Evolutionary conservation across 2,329 filamentous ascomycete genomes (phyloP), one percentile per base, ranked within the genome.

Genomic region (Nothophoma quercina): DNA sequence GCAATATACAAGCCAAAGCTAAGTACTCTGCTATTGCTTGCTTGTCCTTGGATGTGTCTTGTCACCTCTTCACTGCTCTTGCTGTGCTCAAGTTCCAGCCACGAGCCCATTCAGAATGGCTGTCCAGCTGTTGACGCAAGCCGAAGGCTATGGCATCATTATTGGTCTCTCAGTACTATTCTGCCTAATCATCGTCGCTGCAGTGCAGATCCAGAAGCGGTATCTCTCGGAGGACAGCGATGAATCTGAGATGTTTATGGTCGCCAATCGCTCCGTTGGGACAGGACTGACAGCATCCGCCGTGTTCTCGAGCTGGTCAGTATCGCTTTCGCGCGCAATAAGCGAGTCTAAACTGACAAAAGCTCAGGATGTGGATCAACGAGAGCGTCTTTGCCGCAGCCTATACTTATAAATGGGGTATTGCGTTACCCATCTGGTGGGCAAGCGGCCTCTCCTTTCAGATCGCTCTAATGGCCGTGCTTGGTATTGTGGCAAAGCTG

Each of bases 321-420:
- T 47, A 10, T 10, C 7, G 5, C 7, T 3, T 5, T 2, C n/a
- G n/a, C n/a, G 7, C n/a, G 7, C 1, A 9, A 19, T 9, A 4
- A 2, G 1, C 2, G 5, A 12, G 4, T 13, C 9, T 5, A 6
- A 1, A 22, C 26, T 43, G 7, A 38, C 6, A 12, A 4, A 2
- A n/a, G n/a, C n/a, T 19, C 16, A 55, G 51, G 51, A 61, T 57
- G 40, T 63, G 59, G 61, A 59, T 51, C 30, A 58, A 58, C 36
- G 46, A 59, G 46, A 38, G 57, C 26, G 25, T 56, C 45, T 53
- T 58, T 50, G 39, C 58, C 39, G 36, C 60, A 13, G 65, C 60
- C 2, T 62, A 64, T 16, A 64, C 60, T 9, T 70, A 67, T 41
- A 57, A 60, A 30, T 71, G 59, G 51, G 67, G 68, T 8, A 60